These are phyloP conservation scores for Aegilops tauschii DNA, from an alignment of 176 grass and related monocot genomes.

Conservation along the genomic window DNA sequence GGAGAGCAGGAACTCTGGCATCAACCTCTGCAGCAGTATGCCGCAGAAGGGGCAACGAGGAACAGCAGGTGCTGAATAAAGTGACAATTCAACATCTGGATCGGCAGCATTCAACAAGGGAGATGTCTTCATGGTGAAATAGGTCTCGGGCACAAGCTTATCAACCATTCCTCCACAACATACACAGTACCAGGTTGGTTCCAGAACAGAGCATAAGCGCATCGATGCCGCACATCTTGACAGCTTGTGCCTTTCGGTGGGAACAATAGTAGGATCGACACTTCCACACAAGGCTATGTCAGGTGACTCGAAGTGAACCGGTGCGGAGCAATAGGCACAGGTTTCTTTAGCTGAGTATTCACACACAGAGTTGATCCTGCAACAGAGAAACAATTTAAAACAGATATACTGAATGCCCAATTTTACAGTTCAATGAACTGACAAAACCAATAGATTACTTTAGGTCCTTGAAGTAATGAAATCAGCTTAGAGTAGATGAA, in stretches of 20 bases:
- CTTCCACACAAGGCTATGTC: conserved; percentile 52
- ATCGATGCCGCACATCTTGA: conserved; percentile 59
- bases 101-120: not conserved
- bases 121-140: conserved; percentile 42
- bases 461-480: not conserved
- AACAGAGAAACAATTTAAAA: not conserved
- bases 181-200: conserved; percentile 57
- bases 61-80: not conserved
- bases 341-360: conserved; percentile 47
- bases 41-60: conserved; percentile 60
- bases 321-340: conserved; percentile 59
- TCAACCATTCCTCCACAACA: conserved; percentile 49
- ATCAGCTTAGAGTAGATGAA: not conserved
- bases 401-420: not conserved
- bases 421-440: not conserved
- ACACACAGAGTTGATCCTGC: conserved; percentile 40
- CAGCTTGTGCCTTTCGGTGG: conserved; percentile 50
- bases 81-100: conserved; percentile 5
- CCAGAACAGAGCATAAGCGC: conserved; percentile 33
- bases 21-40: conserved; percentile 53
- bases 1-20: conserved; percentile 60
- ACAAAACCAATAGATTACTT: not conserved
- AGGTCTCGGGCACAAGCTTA: conserved; percentile 34
- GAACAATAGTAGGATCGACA: not conserved
- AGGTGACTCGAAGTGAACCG: conserved; percentile 52